These are phyloP conservation scores for Cladosporium sp. DNA, from an alignment of 2,329 filamentous ascomycete species.

Conservation along the genomic window DNA sequence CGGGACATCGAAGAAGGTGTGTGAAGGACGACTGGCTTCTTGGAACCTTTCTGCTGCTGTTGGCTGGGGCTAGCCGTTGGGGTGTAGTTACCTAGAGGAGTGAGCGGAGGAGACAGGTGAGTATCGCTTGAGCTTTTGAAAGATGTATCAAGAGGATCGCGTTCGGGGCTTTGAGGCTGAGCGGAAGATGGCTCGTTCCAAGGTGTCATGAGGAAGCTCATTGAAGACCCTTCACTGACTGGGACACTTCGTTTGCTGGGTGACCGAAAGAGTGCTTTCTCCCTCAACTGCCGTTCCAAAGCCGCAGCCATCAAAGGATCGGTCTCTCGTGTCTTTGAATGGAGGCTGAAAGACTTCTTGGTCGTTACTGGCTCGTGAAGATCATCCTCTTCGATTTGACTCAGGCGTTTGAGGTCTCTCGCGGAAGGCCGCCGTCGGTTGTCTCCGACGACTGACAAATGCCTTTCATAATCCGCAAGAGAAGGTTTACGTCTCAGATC, in stretches of 20 bases:
- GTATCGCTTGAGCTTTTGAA: not conserved
- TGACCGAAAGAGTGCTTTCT: constrained; percentile 30
- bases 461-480: constrained; percentile 25
- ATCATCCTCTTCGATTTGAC: constrained; percentile 20
- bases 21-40: constrained; percentile 5
- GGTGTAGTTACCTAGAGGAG: not conserved
- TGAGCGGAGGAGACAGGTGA: constrained; percentile 2
- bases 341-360: constrained; percentile 2
- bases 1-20: constrained; percentile 7
- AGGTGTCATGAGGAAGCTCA: constrained; percentile 17
- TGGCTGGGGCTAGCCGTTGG: not conserved
- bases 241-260: constrained; percentile 23
- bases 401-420: constrained; percentile 14
- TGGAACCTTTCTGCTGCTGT: not conserved
- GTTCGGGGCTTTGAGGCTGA: constrained; percentile 2
- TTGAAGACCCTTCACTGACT: not conserved
- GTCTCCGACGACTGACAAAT: constrained; percentile 23
- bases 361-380: not conserved
- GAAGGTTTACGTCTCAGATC: constrained; percentile 9
- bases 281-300: constrained; percentile 26
- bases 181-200: constrained; percentile 2
- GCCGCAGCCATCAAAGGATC: constrained; percentile 28
- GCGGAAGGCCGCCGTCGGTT: constrained; percentile 24
- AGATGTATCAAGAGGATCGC: constrained; percentile 16
- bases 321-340: not conserved